These are phyloP conservation scores for Trebouxia sp. DNA, from an alignment of 139 green algal species.

Conservation along the genomic window DNA sequence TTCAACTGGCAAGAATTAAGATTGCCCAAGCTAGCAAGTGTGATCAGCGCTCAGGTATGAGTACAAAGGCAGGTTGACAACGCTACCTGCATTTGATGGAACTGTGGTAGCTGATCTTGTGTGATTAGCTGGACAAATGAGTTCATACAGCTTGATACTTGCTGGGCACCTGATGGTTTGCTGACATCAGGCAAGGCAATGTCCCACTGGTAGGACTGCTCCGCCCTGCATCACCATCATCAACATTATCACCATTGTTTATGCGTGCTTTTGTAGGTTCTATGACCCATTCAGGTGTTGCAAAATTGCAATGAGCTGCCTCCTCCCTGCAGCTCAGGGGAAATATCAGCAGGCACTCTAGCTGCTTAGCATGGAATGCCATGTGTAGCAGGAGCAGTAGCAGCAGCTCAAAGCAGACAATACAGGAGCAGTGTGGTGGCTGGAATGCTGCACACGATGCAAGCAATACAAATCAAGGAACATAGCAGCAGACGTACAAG, in stretches of 20 bases:
- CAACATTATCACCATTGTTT: no score
- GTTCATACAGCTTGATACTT: slow-evolving; percentile 42
- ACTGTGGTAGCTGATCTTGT: slow-evolving; percentile 74
- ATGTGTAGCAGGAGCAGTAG: no score
- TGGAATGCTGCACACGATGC: not conserved
- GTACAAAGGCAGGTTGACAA: not conserved
- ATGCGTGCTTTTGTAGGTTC: no score
- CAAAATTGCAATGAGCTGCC: no score
- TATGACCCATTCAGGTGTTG: not conserved
- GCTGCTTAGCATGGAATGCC: no score
- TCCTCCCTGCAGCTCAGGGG: not conserved
- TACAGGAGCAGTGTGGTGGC: no score
- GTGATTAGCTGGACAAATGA: slow-evolving; percentile 74
- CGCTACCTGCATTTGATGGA: slow-evolving; percentile 62
- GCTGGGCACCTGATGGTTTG: not conserved
- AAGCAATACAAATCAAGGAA: not conserved
- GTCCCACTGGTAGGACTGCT: not conserved
- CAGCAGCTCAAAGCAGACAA: not conserved
- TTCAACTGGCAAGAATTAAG: no score
- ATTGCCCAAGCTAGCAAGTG: no score
- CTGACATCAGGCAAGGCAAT: not conserved
- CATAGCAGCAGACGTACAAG: no score
- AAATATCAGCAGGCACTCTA: no score
- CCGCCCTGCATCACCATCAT: not conserved
- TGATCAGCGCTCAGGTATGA: no score